Evolutionary conservation across 2,329 filamentous ascomycete genomes (phyloP).

Genomic region (Aspergillus niger): DNA sequence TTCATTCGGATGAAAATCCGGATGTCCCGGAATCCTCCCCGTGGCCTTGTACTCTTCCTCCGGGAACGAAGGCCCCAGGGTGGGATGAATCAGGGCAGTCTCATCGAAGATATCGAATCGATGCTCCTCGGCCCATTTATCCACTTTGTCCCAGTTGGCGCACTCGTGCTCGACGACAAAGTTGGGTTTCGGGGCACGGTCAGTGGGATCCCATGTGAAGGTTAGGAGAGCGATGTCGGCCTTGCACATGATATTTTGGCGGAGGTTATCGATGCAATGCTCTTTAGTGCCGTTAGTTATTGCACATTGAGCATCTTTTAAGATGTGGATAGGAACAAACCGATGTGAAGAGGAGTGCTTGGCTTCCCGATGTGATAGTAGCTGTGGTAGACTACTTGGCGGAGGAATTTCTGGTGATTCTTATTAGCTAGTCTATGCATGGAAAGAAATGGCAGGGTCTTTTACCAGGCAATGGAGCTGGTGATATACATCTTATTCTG

Average conservation of each 20-base stretch:
- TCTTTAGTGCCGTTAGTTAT: not conserved
- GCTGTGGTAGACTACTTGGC: not conserved
- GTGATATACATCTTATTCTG: not conserved
- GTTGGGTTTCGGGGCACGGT: slow-evolving; percentile 4
- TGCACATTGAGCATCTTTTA: no score
- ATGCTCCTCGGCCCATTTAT: slow-evolving; percentile 1
- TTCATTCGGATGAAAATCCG: slow-evolving; percentile 4
- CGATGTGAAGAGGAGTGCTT: not conserved
- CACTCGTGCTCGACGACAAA: slow-evolving; percentile 1
- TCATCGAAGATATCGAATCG: not conserved
- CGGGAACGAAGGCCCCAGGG: not conserved
- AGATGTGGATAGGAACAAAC: not conserved
- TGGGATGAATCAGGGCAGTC: not conserved
- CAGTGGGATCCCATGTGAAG: not conserved
- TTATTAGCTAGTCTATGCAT: not conserved
- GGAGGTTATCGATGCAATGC: slow-evolving; percentile 1
- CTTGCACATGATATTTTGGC: slow-evolving; percentile 7
- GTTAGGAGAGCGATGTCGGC: not conserved
- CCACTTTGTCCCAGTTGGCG: not conserved
- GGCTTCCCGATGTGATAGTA: not conserved
- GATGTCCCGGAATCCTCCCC: not conserved
- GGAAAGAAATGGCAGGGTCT: not conserved
- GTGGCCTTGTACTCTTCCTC: not conserved
- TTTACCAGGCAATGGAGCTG: not conserved
- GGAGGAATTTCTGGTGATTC: not conserved